Base-by-base conservation (phyloP, 805 yeast species). In the Vanderwaltozyma verrucispora region DNA sequence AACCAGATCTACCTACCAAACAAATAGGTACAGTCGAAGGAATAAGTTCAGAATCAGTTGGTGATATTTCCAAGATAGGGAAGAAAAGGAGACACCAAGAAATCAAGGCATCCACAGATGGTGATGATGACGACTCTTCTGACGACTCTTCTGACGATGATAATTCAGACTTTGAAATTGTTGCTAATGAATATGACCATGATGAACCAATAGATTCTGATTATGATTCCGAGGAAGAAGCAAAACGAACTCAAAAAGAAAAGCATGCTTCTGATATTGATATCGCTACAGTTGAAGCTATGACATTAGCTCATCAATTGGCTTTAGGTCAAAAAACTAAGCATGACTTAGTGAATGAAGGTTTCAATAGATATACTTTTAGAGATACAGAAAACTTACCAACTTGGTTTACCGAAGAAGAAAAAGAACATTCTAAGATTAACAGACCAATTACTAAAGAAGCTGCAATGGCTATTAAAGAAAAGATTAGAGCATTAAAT, bases 401-500 rank as follows among this genome's bases (percentile, higher is more conserved):
- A 1, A 87, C 77, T n/a, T 92, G 99, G 99, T 92, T 92, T 55
- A 41, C 83, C 30, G 97, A 92, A 48, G 98, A 92, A 48, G 99
- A 92, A 60, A 75, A 73, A 54, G 69, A 68, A 53, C 96, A 89
- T 64, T 79, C 87, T 36, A 86, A 86, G 68, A 75, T 85, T 40
- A 74, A 74, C 48, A 80, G 84, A 58, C 98, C 98, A 7, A 83
- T 92, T 44, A 92, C 98, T 7, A 94, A 94, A 62, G 98, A 92
- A 63, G 94, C 94, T 5, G 81, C 84, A 0, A 62, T 74, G 41
- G 92, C 89, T 1, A 65, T 83, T 40, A 79, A 77, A 52, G 88
- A 80, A 48, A 82, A 81, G 56, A 63, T 75, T 68, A 76, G 68
- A 54, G 81, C 88, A 43, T 65, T 92, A 59, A 92, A 92, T 62